Evolutionary conservation across 192 early-diverging fungal genomes (phyloP), one percentile per base, ranked within the genome.

Genomic region (Umbelopsis ramanniana): DNA sequence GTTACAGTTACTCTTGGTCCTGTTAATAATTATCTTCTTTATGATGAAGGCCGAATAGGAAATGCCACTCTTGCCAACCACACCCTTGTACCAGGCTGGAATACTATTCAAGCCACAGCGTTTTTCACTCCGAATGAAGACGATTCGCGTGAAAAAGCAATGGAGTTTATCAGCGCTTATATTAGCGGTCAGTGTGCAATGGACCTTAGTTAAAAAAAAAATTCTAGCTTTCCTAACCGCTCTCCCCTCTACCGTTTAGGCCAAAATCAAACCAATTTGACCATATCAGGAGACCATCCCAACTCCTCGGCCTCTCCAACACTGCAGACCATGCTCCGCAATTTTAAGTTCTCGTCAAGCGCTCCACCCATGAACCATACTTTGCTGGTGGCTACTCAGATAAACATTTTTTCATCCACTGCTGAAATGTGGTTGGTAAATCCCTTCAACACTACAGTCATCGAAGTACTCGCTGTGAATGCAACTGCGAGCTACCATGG

Each of bases 371-470:
- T 80, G 35, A 22, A 50, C 26, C 53, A 71, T 23, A 37, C 74
- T 26, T 24, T 80, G 37, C 43, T 80, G 37, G 29, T 72, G 22
- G 67, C 72, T 22, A 50, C 67, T 23, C 71, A 76, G 23, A 73
- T 80, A 46, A 74, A 76, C n/a, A 63, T 80, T 15, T 38, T 80
- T 6, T 80, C 79, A 48, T 80, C 79, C 4, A 74, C 75, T 3
- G 70, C 54, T 17, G 46, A 76, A 7, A 23, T 76, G 37, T 76
- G 72, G 43, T 40, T 80, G 15, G 33, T 46, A 19, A 80, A 80
- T 38, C 74, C 79, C 9, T 76, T 80, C 63, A 43, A 69, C n/a
- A 57, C 46, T 6, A 53, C 74, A n/a, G 29, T 46, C 15, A 70
- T 80, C 35, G 38, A 40, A 22, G 73, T 80, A 17, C 24, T 68